Base-by-base conservation (phyloP, 2,329 filamentous ascomycete genomes). In the Exserohilum turcica region DNA sequence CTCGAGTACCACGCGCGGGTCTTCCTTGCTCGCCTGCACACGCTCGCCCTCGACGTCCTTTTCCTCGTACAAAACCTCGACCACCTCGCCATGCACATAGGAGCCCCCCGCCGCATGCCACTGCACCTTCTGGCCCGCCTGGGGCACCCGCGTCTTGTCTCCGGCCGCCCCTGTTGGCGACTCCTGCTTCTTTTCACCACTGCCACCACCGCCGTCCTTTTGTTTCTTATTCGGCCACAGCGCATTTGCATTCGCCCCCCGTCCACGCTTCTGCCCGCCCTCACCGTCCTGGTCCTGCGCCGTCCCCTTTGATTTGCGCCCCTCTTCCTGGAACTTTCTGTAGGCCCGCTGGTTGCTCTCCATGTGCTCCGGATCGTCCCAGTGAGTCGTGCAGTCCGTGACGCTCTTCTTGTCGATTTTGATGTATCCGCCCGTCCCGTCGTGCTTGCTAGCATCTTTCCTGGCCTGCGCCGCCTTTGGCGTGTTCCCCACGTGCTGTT, bases 1-100 rank as follows among this genome's bases (percentile, higher is more conserved):
- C 61, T 71, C 76, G 53, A 79, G 54, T 15, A 79, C 75, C 38
- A 79, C 64, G 57, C 71, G 71, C 4, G 77, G 76, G 60, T 79
- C 77, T 36, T 76, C 70, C 48, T 76, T 72, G 36, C 69, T 75
- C 1, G 67, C 77, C 61, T 79, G 76, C 35, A 76, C 72, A 27
- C 64, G 63, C 61, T 79, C 75, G 2, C 77, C 76, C 35, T 77
- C 73, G 7, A 78, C 70, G 28, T 67, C 67, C 69, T 76, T 78
- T 36, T 71, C 65, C 40, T 71, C 67, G 27, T 71, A 76, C 35
- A 78, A 57, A 29, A 78, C 68, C 54, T 80, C 77, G 3, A 76
- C 67, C 1, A 78, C 77, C 48, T 74, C 72, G 1, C 77, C 77
- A 31, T 76, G 67, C 3, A 78, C 69, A 46, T 67, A 76, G n/a